phyloP scores from a whole-genome alignment of 495 filamentous ascomycete species.

The Neurospora sp. region DNA sequence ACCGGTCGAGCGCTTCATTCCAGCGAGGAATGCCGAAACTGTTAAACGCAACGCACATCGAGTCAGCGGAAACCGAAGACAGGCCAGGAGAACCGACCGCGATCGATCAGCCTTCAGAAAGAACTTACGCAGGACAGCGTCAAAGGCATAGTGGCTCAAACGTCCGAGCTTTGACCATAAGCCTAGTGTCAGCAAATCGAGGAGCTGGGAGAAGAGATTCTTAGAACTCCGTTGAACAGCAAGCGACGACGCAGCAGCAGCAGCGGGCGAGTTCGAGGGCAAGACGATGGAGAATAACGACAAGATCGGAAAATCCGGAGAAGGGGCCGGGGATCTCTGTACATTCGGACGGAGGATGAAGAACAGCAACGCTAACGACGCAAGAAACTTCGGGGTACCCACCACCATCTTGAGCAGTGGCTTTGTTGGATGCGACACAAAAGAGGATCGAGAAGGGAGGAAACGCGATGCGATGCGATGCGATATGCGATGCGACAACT shows the following conservation, averaged over 20 bases:
- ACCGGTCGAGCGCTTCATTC: constrained; percentile 91
- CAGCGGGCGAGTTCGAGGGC: neutral
- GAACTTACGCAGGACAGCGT: constrained; percentile 78
- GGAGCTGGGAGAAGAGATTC: constrained; percentile 34
- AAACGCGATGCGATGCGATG: neutral
- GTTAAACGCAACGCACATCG: neutral
- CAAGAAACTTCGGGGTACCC: constrained; percentile 14
- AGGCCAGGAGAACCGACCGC: neutral
- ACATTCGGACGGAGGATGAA: neutral
- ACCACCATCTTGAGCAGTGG: constrained; percentile 33
- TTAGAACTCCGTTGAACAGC: constrained; percentile 23
- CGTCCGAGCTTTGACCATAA: constrained; percentile 73
- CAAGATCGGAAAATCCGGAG: neutral
- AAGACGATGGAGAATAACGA: neutral
- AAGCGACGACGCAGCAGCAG: neutral
- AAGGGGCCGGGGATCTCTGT: neutral
- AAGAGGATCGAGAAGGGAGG: neutral
- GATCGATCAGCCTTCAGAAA: neutral
- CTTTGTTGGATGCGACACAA: neutral
- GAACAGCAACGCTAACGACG: constrained; percentile 2
- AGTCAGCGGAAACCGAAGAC: constrained; percentile 15
- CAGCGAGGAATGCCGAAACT: constrained; percentile 94
- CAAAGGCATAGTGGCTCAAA: constrained; percentile 89
- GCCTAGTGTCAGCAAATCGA: constrained; percentile 52
- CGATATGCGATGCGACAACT: constrained; percentile 1